These are phyloP conservation scores for Spiraea crenata DNA, from an alignment of 331 rosid genomes.

Conservation along the genomic window DNA sequence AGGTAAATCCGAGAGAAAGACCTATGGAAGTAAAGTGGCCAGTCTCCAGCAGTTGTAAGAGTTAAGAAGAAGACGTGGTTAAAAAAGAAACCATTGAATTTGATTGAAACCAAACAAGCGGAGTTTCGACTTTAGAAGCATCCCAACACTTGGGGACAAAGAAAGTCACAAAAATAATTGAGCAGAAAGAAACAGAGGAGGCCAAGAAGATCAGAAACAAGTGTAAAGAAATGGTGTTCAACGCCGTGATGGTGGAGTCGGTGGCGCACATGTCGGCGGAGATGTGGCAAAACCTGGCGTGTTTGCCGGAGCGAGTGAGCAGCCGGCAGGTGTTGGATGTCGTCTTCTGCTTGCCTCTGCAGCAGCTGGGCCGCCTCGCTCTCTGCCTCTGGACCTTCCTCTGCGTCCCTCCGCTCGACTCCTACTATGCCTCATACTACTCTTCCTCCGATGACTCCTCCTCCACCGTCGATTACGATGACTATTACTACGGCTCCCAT, in stretches of 20 bases:
- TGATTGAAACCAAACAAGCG: too few relatives aligned
- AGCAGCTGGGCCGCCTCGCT: conserved; percentile 65
- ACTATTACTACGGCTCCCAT: conserved; percentile 47
- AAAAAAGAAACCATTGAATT: too few relatives aligned
- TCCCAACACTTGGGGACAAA: not conserved
- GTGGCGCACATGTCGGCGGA: conserved; percentile 75
- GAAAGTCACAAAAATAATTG: not conserved
- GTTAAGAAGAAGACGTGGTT: too few relatives aligned
- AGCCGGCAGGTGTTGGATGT: conserved; percentile 59
- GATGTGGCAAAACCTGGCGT: conserved; percentile 55
- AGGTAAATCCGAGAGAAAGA: too few relatives aligned
- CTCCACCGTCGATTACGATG: conserved; percentile 35
- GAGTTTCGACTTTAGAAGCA: too few relatives aligned
- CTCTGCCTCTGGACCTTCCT: conserved; percentile 69
- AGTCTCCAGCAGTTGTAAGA: too few relatives aligned
- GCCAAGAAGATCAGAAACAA: not conserved
- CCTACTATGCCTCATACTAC: conserved; percentile 32
- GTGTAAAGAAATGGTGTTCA: conserved; percentile 55
- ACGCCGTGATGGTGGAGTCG: conserved; percentile 47
- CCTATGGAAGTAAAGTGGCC: too few relatives aligned
- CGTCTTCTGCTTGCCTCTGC: conserved; percentile 62
- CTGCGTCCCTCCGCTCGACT: conserved; percentile 55
- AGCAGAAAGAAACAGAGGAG: not conserved
- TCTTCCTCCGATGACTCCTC: conserved; percentile 40
- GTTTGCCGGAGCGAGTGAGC: conserved; percentile 55